Evolutionary conservation across 306 rosid species (phyloP).

Genomic region (Citrullus colocynthis): DNA sequence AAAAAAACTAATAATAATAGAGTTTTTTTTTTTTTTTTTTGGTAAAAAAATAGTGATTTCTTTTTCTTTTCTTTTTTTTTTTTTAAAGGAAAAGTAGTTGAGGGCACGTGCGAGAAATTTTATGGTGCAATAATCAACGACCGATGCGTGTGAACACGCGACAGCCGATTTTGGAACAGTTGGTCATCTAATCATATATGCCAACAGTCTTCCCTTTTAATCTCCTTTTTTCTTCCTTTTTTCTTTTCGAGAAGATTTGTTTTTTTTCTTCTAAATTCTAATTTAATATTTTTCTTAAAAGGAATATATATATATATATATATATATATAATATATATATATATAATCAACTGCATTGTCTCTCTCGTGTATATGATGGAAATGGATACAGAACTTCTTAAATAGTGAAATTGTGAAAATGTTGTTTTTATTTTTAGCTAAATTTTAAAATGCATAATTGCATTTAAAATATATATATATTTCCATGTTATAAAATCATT

Average conservation of each 20-base stretch:
- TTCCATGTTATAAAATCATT: too few relatives aligned
- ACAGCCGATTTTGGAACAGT: not conserved
- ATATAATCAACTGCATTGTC: too few relatives aligned
- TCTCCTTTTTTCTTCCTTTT: not conserved
- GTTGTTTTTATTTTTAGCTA: too few relatives aligned
- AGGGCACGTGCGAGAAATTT: not conserved
- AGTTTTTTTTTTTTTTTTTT: too few relatives aligned
- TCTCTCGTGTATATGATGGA: not conserved
- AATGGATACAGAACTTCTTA: not conserved
- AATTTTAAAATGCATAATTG: too few relatives aligned
- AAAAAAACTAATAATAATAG: not conserved
- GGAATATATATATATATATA: too few relatives aligned
- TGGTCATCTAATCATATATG: not conserved
- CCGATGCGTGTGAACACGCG: not conserved
- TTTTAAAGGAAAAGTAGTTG: not conserved
- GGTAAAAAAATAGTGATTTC: not conserved
- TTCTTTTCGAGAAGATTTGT: not conserved
- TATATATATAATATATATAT: too few relatives aligned
- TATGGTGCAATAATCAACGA: not conserved
- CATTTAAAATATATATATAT: too few relatives aligned
- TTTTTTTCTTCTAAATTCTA: not conserved
- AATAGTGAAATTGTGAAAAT: too few relatives aligned
- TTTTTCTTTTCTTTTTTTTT: too few relatives aligned
- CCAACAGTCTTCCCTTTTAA: not conserved
- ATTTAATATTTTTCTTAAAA: too few relatives aligned